Percentiles rank a stretch among this genome's conserved stretches.
Evolutionary conservation across 177 flowering plant genomes (phyloP).

Genomic region (Vitis hybrid): DNA sequence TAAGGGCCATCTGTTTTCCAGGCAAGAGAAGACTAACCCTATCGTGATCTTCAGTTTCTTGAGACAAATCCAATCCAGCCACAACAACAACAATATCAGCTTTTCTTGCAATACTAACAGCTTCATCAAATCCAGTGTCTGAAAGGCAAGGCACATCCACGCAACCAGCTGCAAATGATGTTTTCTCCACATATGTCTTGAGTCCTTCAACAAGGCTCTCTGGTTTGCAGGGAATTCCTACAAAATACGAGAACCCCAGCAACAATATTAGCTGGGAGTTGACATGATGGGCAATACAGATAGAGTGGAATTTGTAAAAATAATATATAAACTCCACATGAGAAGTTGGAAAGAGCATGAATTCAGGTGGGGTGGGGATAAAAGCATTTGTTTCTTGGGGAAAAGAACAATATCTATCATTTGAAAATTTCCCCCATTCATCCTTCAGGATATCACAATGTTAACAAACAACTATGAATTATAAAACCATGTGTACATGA

Average conservation of each 20-base stretch:
- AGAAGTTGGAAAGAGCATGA: neutral
- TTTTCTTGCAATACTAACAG: constrained; percentile 49
- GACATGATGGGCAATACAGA: too few relatives aligned
- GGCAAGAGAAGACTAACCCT: constrained; percentile 79
- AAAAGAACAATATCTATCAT: neutral
- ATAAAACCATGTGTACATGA: too few relatives aligned
- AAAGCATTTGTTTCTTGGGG: too few relatives aligned
- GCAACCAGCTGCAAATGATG: constrained; percentile 66
- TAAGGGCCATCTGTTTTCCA: constrained; percentile 77
- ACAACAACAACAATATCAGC: constrained; percentile 72
- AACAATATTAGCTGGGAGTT: neutral
- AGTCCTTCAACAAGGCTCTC: constrained; percentile 54
- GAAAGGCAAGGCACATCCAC: constrained; percentile 56
- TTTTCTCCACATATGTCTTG: constrained; percentile 29
- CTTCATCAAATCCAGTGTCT: constrained; percentile 50
- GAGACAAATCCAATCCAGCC: constrained; percentile 75
- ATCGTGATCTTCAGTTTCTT: constrained; percentile 88
- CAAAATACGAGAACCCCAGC: neutral
- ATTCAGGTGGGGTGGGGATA: too few relatives aligned
- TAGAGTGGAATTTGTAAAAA: too few relatives aligned
- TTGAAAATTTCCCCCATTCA: too few relatives aligned
- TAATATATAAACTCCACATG: neutral
- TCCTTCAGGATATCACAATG: neutral
- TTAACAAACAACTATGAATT: neutral
- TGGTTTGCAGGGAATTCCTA: constrained; percentile 78